Evolutionary conservation across 345 rosid species (phyloP).

Genomic region (Salix koriyanagi): DNA sequence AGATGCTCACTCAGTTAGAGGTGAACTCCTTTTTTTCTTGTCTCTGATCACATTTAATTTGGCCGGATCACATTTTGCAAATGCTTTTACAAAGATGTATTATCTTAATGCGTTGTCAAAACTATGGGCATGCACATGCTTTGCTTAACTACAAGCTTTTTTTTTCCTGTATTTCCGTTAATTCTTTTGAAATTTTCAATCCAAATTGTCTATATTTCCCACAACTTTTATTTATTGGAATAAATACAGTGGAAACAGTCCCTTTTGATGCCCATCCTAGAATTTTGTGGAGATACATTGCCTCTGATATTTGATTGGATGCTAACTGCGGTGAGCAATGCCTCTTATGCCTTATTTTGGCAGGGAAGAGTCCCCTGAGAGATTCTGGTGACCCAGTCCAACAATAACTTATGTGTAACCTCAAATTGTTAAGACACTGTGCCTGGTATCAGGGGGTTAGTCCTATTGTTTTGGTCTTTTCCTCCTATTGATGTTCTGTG

Average conservation of each 20-base stretch:
- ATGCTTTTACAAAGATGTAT: not conserved
- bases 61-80: not conserved
- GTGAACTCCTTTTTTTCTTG: slow-evolving; percentile 30
- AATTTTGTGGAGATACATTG: not conserved
- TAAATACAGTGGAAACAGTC: not conserved
- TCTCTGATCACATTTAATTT: slow-evolving; percentile 8
- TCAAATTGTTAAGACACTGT: slow-evolving; percentile 5
- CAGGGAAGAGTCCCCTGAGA: slow-evolving; percentile 21
- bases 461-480: slow-evolving; percentile 5
- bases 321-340: slow-evolving; percentile 16
- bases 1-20: slow-evolving; percentile 99
- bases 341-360: slow-evolving; percentile 32
- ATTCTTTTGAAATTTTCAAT: not conserved
- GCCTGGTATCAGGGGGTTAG: slow-evolving; percentile 10
- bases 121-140: not conserved
- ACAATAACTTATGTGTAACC: slow-evolving; percentile 8
- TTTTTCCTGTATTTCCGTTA: too few species aligned
- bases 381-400: slow-evolving; percentile 8
- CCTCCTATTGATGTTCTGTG: not conserved
- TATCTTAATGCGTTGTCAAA: not conserved
- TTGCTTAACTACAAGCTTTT: not conserved
- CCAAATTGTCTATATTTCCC: not conserved
- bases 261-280: not conserved
- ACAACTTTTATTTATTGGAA: not conserved
- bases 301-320: slow-evolving; percentile 8